Evolutionary conservation across 2,329 filamentous ascomycete species (phyloP).

Genomic region (Pseudopyrenochaeta lycopersici): DNA sequence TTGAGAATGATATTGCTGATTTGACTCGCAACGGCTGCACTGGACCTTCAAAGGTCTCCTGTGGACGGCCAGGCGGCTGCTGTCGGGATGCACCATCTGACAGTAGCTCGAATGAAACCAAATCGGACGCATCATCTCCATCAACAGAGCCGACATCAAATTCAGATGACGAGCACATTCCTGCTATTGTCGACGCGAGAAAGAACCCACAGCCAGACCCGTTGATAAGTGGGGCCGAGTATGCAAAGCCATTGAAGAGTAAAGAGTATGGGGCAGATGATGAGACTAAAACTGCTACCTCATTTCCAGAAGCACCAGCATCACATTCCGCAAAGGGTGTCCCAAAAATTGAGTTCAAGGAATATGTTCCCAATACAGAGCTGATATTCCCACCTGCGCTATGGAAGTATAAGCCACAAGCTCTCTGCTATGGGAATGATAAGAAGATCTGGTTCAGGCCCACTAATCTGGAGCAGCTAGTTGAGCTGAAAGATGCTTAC

Average conservation of each 20-base stretch:
- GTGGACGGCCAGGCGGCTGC: slow-evolving; percentile 49
- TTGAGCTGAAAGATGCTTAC: slow-evolving; percentile 85
- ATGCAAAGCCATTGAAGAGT: slow-evolving; percentile 47
- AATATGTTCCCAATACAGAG: slow-evolving; percentile 88
- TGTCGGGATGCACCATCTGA: slow-evolving; percentile 46
- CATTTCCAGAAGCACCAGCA: slow-evolving; percentile 43
- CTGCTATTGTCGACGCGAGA: slow-evolving; percentile 31
- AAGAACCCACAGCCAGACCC: slow-evolving; percentile 30
- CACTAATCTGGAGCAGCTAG: slow-evolving; percentile 81
- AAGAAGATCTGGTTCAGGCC: slow-evolving; percentile 92
- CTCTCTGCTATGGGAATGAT: slow-evolving; percentile 90
- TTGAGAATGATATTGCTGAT: slow-evolving; percentile 37
- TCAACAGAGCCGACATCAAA: slow-evolving; percentile 37
- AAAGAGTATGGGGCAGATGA: slow-evolving; percentile 32
- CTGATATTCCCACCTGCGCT: slow-evolving; percentile 90
- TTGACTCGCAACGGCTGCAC: slow-evolving; percentile 33
- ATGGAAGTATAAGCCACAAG: slow-evolving; percentile 79
- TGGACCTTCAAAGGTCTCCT: slow-evolving; percentile 40
- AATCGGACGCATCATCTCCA: slow-evolving; percentile 37
- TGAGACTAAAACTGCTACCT: slow-evolving; percentile 62
- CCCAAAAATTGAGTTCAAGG: slow-evolving; percentile 78
- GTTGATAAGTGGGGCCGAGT: slow-evolving; percentile 39
- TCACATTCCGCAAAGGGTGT: slow-evolving; percentile 62
- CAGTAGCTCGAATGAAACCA: slow-evolving; percentile 37
- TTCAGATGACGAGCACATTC: slow-evolving; percentile 40